Evolutionary conservation across 2,329 filamentous ascomycete genomes (phyloP).

Genomic region (Didymella lethalis): DNA sequence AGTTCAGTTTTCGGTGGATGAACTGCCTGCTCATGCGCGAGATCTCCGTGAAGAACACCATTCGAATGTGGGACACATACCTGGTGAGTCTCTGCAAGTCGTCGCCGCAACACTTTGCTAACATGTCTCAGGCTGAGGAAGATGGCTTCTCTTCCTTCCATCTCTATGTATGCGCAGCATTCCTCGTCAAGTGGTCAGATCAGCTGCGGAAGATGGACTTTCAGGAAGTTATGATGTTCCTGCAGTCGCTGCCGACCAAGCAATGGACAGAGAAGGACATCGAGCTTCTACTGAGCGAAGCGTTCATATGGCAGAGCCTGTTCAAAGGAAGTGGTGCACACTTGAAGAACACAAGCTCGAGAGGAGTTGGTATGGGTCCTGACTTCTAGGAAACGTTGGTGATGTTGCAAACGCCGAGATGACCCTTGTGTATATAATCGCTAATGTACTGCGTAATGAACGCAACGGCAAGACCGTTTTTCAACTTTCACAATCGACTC

Average conservation of each 20-base stretch:
- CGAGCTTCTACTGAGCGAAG: conserved; percentile 91
- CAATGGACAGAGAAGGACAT: conserved; percentile 99
- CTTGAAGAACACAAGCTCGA: conserved; percentile 59
- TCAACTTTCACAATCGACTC: background rate
- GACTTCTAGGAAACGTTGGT: conserved; percentile 35
- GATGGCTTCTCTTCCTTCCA: conserved; percentile 99
- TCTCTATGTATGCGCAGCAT: conserved; percentile 96
- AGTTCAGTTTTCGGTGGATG: conserved; percentile 99
- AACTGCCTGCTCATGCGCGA: conserved; percentile 98
- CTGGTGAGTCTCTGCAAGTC: conserved; percentile 67
- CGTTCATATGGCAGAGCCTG: conserved; percentile 97
- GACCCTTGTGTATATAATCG: conserved; percentile 21
- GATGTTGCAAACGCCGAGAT: conserved; percentile 24
- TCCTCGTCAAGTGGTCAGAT: conserved; percentile 97
- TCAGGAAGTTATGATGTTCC: conserved; percentile 98
- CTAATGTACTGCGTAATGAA: conserved; percentile 20
- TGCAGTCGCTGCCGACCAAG: conserved; percentile 91
- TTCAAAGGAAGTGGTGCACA: conserved; percentile 96
- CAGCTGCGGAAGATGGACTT: conserved; percentile 98
- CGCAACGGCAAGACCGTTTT: background rate
- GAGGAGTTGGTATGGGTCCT: conserved; percentile 51
- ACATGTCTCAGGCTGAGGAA: conserved; percentile 79
- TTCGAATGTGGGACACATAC: conserved; percentile 99
- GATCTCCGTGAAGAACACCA: conserved; percentile 94
- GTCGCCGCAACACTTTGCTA: conserved; percentile 18